phyloP scores from a whole-genome alignment of 208 protist genomes.

The Crithidia thermophila region DNA sequence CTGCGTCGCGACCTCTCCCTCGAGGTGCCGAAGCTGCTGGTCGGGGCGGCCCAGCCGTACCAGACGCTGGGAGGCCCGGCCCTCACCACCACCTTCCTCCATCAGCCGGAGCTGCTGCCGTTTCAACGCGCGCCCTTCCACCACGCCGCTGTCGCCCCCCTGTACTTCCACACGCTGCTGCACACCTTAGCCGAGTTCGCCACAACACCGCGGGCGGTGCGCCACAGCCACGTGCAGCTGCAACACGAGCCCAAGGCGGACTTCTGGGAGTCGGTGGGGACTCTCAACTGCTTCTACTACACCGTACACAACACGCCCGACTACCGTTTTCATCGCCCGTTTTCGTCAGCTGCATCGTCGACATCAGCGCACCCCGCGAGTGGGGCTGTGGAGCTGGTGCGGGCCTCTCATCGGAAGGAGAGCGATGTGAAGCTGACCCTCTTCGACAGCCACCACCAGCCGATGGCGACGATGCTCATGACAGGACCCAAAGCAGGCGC shows the following conservation, averaged over 20 bases:
- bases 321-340: too few relatives aligned
- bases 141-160: conserved; percentile 39
- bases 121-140: conserved; percentile 70
- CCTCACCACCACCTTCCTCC: conserved; percentile 68
- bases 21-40: conserved; percentile 57
- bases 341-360: too few relatives aligned
- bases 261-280: conserved; percentile 76
- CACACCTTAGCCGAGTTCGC: conserved; percentile 81
- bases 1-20: conserved; percentile 38
- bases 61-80: conserved; percentile 80
- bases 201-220: conserved; percentile 61
- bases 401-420: conserved; percentile 51
- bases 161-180: conserved; percentile 84
- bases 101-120: conserved; percentile 55
- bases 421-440: conserved; percentile 77
- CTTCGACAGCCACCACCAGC: conserved; percentile 47
- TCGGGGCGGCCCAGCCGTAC: conserved; percentile 84
- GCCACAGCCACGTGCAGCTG: conserved; percentile 46
- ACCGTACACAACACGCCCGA: conserved; percentile 34
- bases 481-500: conserved; percentile 39
- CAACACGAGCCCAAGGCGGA: conserved; percentile 54
- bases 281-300: conserved; percentile 74
- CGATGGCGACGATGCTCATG: conserved; percentile 67
- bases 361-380: conserved; percentile 46
- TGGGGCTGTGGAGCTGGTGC: conserved; percentile 75